A percentile compares a stretch with the other conserved stretches of the same genome.
These are phyloP conservation scores for Strigomonas oncopelti DNA, from an alignment of 208 protist species.

Conservation along the genomic window DNA sequence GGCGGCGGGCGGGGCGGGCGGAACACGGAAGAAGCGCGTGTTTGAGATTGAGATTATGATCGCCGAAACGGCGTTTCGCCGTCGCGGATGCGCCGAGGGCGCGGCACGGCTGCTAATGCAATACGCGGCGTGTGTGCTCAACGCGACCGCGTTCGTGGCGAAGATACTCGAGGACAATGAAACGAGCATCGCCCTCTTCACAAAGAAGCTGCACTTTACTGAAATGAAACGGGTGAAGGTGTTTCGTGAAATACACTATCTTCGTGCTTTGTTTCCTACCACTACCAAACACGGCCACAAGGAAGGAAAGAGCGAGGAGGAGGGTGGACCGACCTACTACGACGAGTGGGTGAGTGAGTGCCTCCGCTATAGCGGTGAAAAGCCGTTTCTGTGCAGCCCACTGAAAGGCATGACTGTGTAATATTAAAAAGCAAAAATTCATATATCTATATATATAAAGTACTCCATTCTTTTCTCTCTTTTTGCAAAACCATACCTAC, in stretches of 20 bases:
- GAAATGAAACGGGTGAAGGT: constrained; percentile 69
- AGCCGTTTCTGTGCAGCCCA: constrained; percentile 2
- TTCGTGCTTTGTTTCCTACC: constrained; percentile 28
- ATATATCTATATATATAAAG: no score
- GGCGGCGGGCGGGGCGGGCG: background rate
- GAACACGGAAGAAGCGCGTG: constrained; percentile 17
- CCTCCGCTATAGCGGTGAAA: background rate
- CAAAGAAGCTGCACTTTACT: constrained; percentile 58
- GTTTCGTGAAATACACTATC: constrained; percentile 77
- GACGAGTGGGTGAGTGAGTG: background rate
- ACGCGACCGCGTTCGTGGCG: constrained; percentile 70
- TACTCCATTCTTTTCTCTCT: no score
- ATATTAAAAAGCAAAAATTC: no score
- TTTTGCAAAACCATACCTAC: no score
- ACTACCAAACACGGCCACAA: constrained; percentile 18
- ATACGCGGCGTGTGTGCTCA: constrained; percentile 72
- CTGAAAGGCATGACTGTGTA: no score
- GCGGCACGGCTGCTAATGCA: constrained; percentile 83
- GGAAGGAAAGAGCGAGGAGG: constrained; percentile 20
- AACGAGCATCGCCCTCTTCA: constrained; percentile 70
- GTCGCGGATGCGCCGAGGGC: constrained; percentile 65
- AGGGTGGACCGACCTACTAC: no score
- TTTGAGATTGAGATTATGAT: constrained; percentile 92
- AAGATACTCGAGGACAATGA: constrained; percentile 87
- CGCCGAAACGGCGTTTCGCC: constrained; percentile 58